Conservation (phyloP, 257 asterid genomes). For the Lycium barbarum region DNA sequence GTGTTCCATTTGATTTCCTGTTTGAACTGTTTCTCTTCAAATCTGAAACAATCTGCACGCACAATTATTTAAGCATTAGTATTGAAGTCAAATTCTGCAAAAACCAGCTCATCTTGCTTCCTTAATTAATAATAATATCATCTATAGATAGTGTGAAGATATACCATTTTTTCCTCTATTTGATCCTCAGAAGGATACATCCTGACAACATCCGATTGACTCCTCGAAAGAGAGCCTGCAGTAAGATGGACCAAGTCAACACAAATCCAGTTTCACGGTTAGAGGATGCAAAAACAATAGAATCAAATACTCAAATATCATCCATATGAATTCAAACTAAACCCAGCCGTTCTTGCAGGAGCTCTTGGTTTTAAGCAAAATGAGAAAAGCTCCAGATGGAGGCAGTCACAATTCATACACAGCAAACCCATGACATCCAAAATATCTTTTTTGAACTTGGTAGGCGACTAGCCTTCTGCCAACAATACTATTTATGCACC, state of each 20-base stretch:
- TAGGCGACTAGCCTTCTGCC: not conserved
- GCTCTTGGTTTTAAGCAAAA: not conserved
- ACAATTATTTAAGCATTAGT: constrained; percentile 34
- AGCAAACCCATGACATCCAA: not conserved
- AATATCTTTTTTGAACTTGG: not conserved
- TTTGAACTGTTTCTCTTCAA: constrained; percentile 50
- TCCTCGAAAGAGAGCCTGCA: constrained; percentile 76
- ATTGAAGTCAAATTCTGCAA: constrained; percentile 32
- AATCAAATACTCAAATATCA: constrained; percentile 13
- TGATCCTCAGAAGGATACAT: constrained; percentile 58
- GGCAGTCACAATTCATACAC: not conserved
- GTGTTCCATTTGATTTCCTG: constrained; percentile 64
- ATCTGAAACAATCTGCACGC: constrained; percentile 64
- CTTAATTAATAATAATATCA: constrained; percentile 28
- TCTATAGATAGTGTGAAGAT: constrained; percentile 30
- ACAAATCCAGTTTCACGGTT: not conserved
- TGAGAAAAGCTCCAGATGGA: not conserved
- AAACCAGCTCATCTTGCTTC: constrained; percentile 8
- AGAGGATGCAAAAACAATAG: not conserved
- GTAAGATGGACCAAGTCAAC: constrained; percentile 29
- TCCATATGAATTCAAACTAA: constrained; percentile 12
- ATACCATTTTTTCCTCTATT: constrained; percentile 74
- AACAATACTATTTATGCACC: not conserved
- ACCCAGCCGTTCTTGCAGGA: not conserved
- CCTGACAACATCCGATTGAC: constrained; percentile 73